phyloP scores from a whole-genome alignment of 805 yeast species.

The Limtongia smithiae region DNA sequence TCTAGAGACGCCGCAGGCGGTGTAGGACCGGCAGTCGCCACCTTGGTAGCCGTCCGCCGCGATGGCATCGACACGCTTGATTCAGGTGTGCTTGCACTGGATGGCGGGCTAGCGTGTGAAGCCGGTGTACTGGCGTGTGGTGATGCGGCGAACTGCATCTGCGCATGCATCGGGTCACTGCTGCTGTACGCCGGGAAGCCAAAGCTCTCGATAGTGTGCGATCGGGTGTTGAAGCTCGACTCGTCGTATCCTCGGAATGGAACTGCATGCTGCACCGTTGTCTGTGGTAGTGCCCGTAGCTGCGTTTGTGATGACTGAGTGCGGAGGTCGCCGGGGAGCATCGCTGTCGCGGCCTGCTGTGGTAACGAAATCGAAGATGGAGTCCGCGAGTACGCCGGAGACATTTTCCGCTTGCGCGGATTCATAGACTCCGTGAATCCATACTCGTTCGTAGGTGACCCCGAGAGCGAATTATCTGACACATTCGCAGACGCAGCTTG shows the following conservation, averaged over 20 bases:
- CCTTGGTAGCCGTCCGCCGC: not conserved
- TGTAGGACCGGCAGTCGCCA: not conserved
- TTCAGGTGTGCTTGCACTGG: conserved; percentile 17
- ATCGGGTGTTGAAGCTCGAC: conserved; percentile 16
- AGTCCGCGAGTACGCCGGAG: conserved; percentile 7
- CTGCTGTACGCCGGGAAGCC: conserved; percentile 27
- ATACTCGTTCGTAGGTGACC: conserved; percentile 21
- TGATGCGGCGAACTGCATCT: conserved; percentile 2
- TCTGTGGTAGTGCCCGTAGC: not conserved
- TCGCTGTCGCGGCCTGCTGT: not conserved
- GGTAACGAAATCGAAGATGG: not conserved
- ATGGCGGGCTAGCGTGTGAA: conserved; percentile 18
- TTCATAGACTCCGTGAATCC: conserved; percentile 16
- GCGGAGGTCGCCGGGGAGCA: not conserved
- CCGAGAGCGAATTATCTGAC: conserved; percentile 19
- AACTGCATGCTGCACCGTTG: not conserved
- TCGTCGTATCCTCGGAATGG: conserved; percentile 14
- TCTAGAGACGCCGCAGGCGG: not conserved
- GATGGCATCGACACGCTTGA: conserved; percentile 2
- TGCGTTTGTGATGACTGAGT: conserved; percentile 1
- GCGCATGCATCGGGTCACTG: conserved; percentile 9
- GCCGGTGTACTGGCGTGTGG: conserved; percentile 8
- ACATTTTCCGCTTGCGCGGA: conserved; percentile 24
- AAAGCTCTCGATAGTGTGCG: conserved; percentile 25
- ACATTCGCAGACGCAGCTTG: conserved; percentile 18